Percentiles rank a stretch among this genome's conserved stretches.
Conservation (phyloP, 2,329 filamentous ascomycete genomes). For the Botrytis squamosa region DNA sequence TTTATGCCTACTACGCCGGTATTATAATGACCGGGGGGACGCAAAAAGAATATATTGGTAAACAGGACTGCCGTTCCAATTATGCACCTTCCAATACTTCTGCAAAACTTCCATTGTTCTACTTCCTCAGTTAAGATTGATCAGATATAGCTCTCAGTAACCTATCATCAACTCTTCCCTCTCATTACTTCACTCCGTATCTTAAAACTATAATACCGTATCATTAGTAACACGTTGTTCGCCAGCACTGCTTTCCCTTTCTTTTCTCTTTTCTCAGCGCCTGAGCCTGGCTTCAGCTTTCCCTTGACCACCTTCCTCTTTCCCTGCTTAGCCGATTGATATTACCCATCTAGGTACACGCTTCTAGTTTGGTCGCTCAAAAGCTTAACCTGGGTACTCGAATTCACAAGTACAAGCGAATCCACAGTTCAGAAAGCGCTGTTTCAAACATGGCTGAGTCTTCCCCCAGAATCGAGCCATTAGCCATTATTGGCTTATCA, state of each 20-base stretch:
- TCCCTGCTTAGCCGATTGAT: not conserved
- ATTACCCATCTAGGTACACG: not conserved
- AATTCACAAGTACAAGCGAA: not conserved
- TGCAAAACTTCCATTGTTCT: not conserved
- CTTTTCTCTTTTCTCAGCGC: no score
- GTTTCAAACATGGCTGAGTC: not conserved
- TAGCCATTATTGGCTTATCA: conserved; percentile 51
- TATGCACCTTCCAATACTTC: not conserved
- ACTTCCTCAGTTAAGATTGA: not conserved
- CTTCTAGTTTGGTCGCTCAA: not conserved
- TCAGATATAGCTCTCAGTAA: not conserved
- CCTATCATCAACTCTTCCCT: not conserved
- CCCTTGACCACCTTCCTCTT: no score
- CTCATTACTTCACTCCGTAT: not conserved
- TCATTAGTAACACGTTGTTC: not conserved
- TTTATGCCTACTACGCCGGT: not conserved
- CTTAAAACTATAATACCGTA: not conserved
- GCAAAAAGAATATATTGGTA: not conserved
- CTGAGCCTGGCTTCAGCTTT: no score
- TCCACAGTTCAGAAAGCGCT: no score
- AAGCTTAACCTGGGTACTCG: not conserved
- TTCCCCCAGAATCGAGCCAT: not conserved
- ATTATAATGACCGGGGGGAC: not conserved
- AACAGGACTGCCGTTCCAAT: not conserved
- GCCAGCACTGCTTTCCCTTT: no score